Conservation (phyloP, 306 rosid species). For the Psophocarpus tetragonolobus region DNA sequence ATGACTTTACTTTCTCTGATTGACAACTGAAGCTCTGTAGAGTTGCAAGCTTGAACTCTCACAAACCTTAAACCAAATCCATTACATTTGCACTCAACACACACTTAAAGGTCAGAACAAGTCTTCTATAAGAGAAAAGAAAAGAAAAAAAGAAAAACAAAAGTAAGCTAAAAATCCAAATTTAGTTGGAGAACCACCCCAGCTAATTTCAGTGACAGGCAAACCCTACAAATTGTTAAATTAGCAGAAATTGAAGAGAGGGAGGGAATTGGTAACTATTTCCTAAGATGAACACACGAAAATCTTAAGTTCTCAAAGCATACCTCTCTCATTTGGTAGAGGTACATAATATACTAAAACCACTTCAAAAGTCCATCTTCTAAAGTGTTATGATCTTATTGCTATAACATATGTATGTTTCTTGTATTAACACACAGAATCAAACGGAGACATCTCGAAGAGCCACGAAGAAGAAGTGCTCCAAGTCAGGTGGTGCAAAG, state of each 20-base stretch:
- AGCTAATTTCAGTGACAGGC: constrained; percentile 47
- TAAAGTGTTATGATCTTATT: constrained; percentile 37
- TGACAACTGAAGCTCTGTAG: constrained; percentile 45
- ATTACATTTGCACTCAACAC: constrained; percentile 63
- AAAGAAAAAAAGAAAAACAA: neutral
- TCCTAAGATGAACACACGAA: constrained; percentile 49
- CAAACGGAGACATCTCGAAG: constrained; percentile 74
- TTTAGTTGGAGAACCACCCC: constrained; percentile 48
- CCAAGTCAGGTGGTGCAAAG: constrained; percentile 88
- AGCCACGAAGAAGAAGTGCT: constrained; percentile 70
- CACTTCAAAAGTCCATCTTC: constrained; percentile 48
- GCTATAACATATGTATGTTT: constrained; percentile 20
- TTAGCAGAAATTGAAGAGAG: constrained; percentile 33
- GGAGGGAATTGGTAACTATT: constrained; percentile 14
- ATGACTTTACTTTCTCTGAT: constrained; percentile 44
- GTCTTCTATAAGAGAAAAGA: neutral
- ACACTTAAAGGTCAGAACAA: constrained; percentile 58
- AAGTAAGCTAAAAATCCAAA: constrained; percentile 38
- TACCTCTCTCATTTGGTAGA: constrained; percentile 22
- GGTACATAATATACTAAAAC: constrained; percentile 22
- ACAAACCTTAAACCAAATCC: constrained; percentile 45
- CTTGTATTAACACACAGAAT: constrained; percentile 39
- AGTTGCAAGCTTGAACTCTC: constrained; percentile 46
- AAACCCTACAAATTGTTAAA: constrained; percentile 58
- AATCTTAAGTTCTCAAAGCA: constrained; percentile 29